These are phyloP conservation scores for Leccinum ochraceum DNA, from an alignment of 768 basidiomycete species.

Conservation along the genomic window DNA sequence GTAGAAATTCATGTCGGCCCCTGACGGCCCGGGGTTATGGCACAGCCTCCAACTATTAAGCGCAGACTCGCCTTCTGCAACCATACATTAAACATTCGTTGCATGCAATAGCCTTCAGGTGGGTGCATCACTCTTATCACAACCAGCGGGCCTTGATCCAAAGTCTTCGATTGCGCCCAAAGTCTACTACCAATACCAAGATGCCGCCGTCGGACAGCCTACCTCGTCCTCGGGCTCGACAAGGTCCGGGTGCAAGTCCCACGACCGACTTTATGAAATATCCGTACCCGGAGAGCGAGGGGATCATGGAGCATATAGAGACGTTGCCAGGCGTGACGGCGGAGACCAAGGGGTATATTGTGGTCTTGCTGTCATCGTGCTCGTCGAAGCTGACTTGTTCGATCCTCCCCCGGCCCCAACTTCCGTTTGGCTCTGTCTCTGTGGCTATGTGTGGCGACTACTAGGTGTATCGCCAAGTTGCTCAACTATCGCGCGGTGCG, in stretches of 20 bases:
- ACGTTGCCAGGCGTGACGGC: slow-evolving; percentile 12
- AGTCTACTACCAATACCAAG: background rate
- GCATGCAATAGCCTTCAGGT: no score
- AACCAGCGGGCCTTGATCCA: no score
- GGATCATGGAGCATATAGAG: slow-evolving; percentile 13
- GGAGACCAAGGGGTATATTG: slow-evolving; percentile 26
- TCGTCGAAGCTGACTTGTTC: background rate
- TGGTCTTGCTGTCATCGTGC: background rate
- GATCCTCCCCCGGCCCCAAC: background rate
- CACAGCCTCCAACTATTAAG: no score
- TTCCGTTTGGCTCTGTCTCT: background rate
- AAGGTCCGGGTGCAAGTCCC: background rate
- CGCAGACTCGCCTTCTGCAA: no score
- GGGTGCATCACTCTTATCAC: no score
- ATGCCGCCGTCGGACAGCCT: slow-evolving; percentile 18
- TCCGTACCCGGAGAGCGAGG: slow-evolving; percentile 15
- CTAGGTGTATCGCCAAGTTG: slow-evolving; percentile 30
- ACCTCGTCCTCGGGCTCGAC: background rate
- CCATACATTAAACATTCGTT: no score
- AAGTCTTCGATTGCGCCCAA: no score
- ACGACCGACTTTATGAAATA: slow-evolving; percentile 19
- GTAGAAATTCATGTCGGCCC: no score
- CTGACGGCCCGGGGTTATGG: no score
- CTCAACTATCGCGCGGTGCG: slow-evolving; percentile 27
- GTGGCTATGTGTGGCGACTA: background rate